Base-by-base conservation (phyloP, 2,329 filamentous ascomycete species). In the Eutypa lata region DNA sequence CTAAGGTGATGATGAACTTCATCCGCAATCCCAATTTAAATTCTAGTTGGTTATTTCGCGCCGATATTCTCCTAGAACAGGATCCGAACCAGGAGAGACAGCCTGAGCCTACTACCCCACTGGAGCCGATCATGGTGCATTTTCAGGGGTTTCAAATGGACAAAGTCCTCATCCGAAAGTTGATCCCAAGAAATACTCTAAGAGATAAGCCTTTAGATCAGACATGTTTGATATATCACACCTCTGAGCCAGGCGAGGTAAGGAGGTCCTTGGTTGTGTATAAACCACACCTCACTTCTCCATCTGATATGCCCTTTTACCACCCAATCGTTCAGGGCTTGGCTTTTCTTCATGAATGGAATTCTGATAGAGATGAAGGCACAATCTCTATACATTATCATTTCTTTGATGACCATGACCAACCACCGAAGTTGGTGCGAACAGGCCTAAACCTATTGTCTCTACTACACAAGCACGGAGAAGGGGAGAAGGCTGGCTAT, bases 21-120 rank as follows among this genome's bases (percentile, higher is more conserved):
- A 81, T 93, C 58, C 81, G 80, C 60, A 92, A 93, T 62, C 90
- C 90, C 1, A 93, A 94, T 59, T 77, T 91, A 69, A 91, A 90
- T 58, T 89, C 88, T 0, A 84, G 80, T 16, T 89, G 88, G 79
- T 76, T 94, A 1, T 90, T 91, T 63, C 83, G 90, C 28, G 90
- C 89, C 46, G 89, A 94, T 63, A 84, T 93, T 24, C 76, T 89
- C 24, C 79, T 82, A 53, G 80, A 86, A 58, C 73, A 71, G 55
- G 67, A 73, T 69, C 48, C 67, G 59, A 59, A 61, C 35, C 47
- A 69, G 37, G 67, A 70, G 22, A 62, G 64, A 2, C 54, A 64
- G 4, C 63, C 66, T 19, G 60, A 58, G 22, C 60, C 67, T 26
- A n/a, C n/a, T n/a, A 57, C 66, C 18, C 54, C 53, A 31, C 55